Evolutionary conservation across 2,329 filamentous ascomycete genomes (phyloP).

Genomic region (Piedraia hortae): DNA sequence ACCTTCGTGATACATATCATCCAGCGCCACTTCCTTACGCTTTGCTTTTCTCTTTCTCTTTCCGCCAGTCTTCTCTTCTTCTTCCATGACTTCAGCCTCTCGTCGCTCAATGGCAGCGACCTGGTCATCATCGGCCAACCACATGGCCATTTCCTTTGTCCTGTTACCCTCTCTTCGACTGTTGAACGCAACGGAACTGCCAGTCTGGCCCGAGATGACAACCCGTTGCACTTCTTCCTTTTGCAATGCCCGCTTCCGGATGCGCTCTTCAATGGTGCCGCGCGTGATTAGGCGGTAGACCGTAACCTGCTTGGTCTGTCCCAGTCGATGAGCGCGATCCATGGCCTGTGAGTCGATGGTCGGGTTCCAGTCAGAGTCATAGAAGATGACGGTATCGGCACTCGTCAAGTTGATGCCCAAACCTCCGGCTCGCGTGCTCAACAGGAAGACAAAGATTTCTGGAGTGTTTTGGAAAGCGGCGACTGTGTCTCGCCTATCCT

Average conservation of each 20-base stretch:
- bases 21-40: conserved; percentile 43
- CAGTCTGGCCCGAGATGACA: conserved; percentile 69
- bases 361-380: conserved; percentile 98
- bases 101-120: conserved; percentile 80
- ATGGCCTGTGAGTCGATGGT: conserved; percentile 97
- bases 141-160: conserved; percentile 95
- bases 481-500: conserved; percentile 88
- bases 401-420: conserved; percentile 92
- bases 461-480: conserved; percentile 84
- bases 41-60: conserved; percentile 24
- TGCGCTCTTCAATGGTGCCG: conserved; percentile 91
- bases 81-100: conserved; percentile 55
- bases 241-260: conserved; percentile 83
- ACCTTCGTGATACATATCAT: conserved; percentile 99
- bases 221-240: conserved; percentile 98
- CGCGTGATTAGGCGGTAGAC: conserved; percentile 94
- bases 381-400: conserved; percentile 97
- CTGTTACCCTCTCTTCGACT: conserved; percentile 82
- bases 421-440: conserved; percentile 89
- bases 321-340: conserved; percentile 93
- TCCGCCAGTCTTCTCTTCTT: conserved; percentile 31
- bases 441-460: conserved; percentile 88
- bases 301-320: conserved; percentile 83
- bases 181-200: conserved; percentile 63
- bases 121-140: conserved; percentile 92